Evolutionary conservation across 1,284 basidiomycete genomes (phyloP).

Genomic region (Boletellus deceptivus): DNA sequence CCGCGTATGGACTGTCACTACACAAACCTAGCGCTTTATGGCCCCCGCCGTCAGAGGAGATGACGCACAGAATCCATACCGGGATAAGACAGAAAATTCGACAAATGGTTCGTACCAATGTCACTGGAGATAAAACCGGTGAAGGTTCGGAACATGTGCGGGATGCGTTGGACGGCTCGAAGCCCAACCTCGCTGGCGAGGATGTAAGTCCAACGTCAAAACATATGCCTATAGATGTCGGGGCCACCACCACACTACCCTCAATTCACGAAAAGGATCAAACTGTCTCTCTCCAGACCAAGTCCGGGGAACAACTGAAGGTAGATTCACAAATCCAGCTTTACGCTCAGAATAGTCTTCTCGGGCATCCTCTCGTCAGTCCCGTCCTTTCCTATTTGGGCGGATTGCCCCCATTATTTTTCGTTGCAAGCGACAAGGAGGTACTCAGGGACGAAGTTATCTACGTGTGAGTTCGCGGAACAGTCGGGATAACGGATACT

Average conservation of each 20-base stretch:
- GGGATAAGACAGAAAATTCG: slow-evolving; percentile 62
- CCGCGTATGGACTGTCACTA: slow-evolving; percentile 60
- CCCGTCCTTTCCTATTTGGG: slow-evolving; percentile 84
- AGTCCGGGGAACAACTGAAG: slow-evolving; percentile 50
- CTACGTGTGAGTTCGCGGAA: slow-evolving; percentile 61
- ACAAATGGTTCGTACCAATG: slow-evolving; percentile 47
- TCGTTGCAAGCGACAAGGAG: slow-evolving; percentile 89
- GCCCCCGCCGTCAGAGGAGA: slow-evolving; percentile 84
- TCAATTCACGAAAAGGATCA: slow-evolving; percentile 37
- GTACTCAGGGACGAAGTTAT: slow-evolving; percentile 92
- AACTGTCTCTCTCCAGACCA: slow-evolving; percentile 42
- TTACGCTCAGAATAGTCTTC: slow-evolving; percentile 83
- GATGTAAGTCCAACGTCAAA: slow-evolving; percentile 11
- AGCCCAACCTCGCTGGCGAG: slow-evolving; percentile 18
- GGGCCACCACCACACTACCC: slow-evolving; percentile 47
- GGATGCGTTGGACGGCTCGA: slow-evolving; percentile 26
- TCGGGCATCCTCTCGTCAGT: slow-evolving; percentile 86
- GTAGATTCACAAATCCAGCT: slow-evolving; percentile 81
- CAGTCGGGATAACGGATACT: background rate
- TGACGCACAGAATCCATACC: slow-evolving; percentile 62
- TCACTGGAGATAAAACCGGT: slow-evolving; percentile 4
- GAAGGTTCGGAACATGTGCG: slow-evolving; percentile 11
- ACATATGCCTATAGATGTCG: slow-evolving; percentile 42
- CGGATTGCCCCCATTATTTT: slow-evolving; percentile 83
- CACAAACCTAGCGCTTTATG: slow-evolving; percentile 88